Base-by-base conservation (phyloP, 495 filamentous ascomycete species). In the Neurospora sp. region DNA sequence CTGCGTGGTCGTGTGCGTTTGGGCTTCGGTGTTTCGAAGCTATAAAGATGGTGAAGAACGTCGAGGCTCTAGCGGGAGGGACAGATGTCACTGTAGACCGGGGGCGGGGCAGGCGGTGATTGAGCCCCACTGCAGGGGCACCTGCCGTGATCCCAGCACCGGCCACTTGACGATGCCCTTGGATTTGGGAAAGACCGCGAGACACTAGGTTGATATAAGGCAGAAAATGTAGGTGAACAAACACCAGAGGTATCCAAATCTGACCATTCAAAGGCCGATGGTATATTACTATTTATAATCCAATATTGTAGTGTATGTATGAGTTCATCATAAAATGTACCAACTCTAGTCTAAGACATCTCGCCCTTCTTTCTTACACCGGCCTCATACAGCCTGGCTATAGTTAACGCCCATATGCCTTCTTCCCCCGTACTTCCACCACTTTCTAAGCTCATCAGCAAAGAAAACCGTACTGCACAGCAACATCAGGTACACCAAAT, bases 361-460 rank as follows among this genome's bases (percentile, higher is more conserved):
- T 27, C 39, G 27, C 18, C 59, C 40, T 22, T 35, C 31, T 18
- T n/a, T 9, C 35, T 18, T 70, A 37, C 20, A 40, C 48, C n/a
- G 59, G 46, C 39, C 71, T 78, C 80, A 86, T 48, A 87, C 85
- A 44, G 84, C 84, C 72, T 85, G 85, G 61, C 85, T 87, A 76
- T 87, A 87, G 35, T 82, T 81, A 53, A 75, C 79, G 38, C 81
- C 76, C 70, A 81, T 73, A 71, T 81, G 78, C 71, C 80, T 77
- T 71, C 82, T 80, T 75, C 80, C 77, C 41, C 84, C 84, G 74
- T 86, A 85, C 74, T 81, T 82, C 75, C 83, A 87, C 82, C 83
- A 95, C 85, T 99, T 99, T 81, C 96, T 87, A 16, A 82, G 89
- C 85, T 99, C 96, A 82, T 99, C 96, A 20, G 89, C 93, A 91